phyloP scores from a whole-genome alignment of 345 rosid genomes.

The Hibiscus trionum region DNA sequence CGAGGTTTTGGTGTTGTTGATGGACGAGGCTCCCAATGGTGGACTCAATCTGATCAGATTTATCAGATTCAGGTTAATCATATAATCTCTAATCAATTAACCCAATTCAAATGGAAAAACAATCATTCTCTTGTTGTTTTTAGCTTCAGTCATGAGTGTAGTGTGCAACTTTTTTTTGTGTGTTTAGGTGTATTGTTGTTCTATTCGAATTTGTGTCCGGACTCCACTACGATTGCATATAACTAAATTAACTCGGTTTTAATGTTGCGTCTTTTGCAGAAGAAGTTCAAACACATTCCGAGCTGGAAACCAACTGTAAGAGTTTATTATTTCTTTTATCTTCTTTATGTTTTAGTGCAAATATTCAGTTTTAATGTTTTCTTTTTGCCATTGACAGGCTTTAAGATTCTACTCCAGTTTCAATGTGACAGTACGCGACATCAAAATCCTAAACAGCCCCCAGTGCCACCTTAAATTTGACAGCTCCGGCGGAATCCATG shows the following conservation, averaged over 20 bases:
- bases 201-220: too few relatives aligned
- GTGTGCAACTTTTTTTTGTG: too few relatives aligned
- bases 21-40: slow-evolving; percentile 81
- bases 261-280: slow-evolving; percentile 31
- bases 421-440: slow-evolving; percentile 66
- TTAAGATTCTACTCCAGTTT: slow-evolving; percentile 66
- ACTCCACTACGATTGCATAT: too few relatives aligned
- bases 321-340: not conserved
- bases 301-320: slow-evolving; percentile 78
- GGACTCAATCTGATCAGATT: slow-evolving; percentile 33
- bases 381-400: slow-evolving; percentile 30
- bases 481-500: slow-evolving; percentile 46
- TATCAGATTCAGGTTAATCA: slow-evolving; percentile 35
- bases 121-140: too few relatives aligned
- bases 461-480: slow-evolving; percentile 85
- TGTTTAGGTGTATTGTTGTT: too few relatives aligned
- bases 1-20: slow-evolving; percentile 69
- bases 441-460: slow-evolving; percentile 65
- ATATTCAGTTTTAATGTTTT: not conserved
- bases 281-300: slow-evolving; percentile 37
- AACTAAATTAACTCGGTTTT: not conserved
- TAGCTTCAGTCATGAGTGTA: too few relatives aligned
- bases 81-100: too few relatives aligned
- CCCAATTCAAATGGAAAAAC: too few relatives aligned
- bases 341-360: not conserved